phyloP scores from a whole-genome alignment of 352 stramenopile genomes.

The Chrysophaeum taylorii region DNA sequence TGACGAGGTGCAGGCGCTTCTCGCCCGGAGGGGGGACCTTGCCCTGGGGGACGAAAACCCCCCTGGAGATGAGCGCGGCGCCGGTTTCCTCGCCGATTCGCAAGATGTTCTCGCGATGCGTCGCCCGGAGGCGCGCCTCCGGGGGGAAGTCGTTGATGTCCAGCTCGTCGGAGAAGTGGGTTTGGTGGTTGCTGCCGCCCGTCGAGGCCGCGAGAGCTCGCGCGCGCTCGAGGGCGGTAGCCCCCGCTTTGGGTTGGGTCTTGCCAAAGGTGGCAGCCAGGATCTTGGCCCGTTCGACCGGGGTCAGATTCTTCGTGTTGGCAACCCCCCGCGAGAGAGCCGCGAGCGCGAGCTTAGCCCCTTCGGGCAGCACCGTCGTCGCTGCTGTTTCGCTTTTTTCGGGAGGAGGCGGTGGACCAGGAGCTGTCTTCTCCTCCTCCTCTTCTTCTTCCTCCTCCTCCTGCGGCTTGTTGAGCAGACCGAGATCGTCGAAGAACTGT shows the following conservation, averaged over 20 bases:
- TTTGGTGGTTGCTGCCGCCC: conserved; percentile 27
- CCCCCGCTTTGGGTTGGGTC: background rate
- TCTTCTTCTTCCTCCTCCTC: background rate
- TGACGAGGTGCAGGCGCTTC: conserved; percentile 66
- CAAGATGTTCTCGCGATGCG: conserved; percentile 53
- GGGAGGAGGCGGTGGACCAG: too few species aligned
- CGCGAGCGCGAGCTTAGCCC: too few species aligned
- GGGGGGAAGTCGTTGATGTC: conserved; percentile 88
- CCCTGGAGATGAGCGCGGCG: conserved; percentile 67
- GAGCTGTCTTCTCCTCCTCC: background rate
- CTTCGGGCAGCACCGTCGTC: too few species aligned
- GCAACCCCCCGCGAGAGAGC: too few species aligned
- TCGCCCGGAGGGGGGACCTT: conserved; percentile 66
- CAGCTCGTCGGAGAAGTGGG: conserved; percentile 71
- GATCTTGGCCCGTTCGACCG: background rate
- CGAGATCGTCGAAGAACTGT: background rate
- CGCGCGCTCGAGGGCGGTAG: conserved; percentile 66
- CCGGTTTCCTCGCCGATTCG: conserved; percentile 71
- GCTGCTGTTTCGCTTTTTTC: too few species aligned
- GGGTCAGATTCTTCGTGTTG: too few species aligned
- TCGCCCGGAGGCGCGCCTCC: conserved; percentile 62
- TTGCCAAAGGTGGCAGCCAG: background rate
- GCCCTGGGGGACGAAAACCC: conserved; percentile 67
- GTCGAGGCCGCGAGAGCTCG: conserved; percentile 53
- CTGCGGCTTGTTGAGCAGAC: background rate